Conservation (phyloP, 2,329 filamentous ascomycete species). For the Cercospora citrullina region DNA sequence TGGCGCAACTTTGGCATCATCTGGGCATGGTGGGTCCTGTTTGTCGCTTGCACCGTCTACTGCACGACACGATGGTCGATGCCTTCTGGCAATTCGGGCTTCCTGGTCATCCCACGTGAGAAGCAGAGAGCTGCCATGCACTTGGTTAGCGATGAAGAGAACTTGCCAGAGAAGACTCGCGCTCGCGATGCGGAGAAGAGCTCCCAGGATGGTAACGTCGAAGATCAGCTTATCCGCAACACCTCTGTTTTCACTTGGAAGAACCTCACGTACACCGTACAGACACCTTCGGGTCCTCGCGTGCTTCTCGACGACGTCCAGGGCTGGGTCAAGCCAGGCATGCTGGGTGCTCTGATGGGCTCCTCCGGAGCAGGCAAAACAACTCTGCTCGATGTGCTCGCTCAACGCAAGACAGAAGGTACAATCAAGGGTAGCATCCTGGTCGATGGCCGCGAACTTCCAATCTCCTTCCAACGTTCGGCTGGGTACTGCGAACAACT, state of each 20-base stretch:
- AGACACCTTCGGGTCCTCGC: slow-evolving; percentile 47
- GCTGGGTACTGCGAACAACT: slow-evolving; percentile 62
- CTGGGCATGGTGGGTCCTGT: slow-evolving; percentile 64
- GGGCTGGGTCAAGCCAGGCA: slow-evolving; percentile 74
- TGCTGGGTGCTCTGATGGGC: slow-evolving; percentile 78
- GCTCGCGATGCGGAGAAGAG: slow-evolving; percentile 11
- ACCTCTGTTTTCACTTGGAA: slow-evolving; percentile 80
- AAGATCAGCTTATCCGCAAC: slow-evolving; percentile 55
- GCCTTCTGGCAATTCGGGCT: slow-evolving; percentile 30
- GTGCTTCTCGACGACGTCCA: slow-evolving; percentile 60
- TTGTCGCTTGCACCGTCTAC: slow-evolving; percentile 58
- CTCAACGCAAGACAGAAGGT: slow-evolving; percentile 49
- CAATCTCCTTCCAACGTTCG: slow-evolving; percentile 52
- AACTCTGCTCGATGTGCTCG: slow-evolving; percentile 43
- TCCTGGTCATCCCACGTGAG: slow-evolving; percentile 63
- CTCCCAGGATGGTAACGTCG: slow-evolving; percentile 19
- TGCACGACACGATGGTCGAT: slow-evolving; percentile 60
- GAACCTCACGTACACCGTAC: slow-evolving; percentile 75
- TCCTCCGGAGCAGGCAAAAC: slow-evolving; percentile 61
- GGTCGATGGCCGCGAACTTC: slow-evolving; percentile 45
- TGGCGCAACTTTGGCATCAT: slow-evolving; percentile 67
- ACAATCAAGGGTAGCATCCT: slow-evolving; percentile 49
- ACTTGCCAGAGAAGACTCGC: slow-evolving; percentile 19
- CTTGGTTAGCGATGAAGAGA: slow-evolving; percentile 27
- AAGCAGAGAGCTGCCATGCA: slow-evolving; percentile 45